Evolutionary conservation across 177 flowering plant genomes (phyloP), one percentile per base, ranked within the genome.

Genomic region (Vitis hybrid): DNA sequence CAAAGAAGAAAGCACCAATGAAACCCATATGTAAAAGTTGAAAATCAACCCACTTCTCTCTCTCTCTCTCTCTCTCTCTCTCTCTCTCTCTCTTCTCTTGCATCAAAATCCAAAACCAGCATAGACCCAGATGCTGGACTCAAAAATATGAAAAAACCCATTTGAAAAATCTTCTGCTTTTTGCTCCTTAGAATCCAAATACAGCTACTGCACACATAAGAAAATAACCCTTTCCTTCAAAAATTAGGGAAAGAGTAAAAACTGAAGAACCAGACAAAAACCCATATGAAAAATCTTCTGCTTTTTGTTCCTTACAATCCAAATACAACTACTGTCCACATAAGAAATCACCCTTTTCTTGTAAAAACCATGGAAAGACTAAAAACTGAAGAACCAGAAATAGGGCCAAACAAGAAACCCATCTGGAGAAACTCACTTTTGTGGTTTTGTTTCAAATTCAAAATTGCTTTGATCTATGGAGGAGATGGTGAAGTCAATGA

Each of bases 341-440:
- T 24, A 20, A 51, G 59, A 11, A 51, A 53, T 52, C 59, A 51
- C 59, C 17, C 24, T 1, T 66, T 13, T 51, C 4, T 66, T 4
- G 24, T 24, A 11, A 18, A 47, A 65, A 12, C 9, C 9, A 14
- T 11, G 14, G 58, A 11, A 65, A 11, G 9, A 14, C 18, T 20
- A 20, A 52, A 66, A 4, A 20, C 20, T 52, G 4, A 65, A 11
- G 4, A 65, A 20, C 18, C 13, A 20, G 14, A 38, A 14, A 11
- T 20, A n/a, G 56, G 18, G 51, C 9, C 22, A 8, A 44, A 64
- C 3, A 64, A 38, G 47, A 14, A 67, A 18, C 17, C 15, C 8
- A 55, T 22, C 61, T 2, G 51, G 56, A 38, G 14, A 67, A 52
- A 52, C 70, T 55, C 24, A 67, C 61, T 67, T 67, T 55, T 56